Evolutionary conservation across 2,329 filamentous ascomycete species (phyloP), one percentile per base, ranked within the genome.

Genomic region (Chaetomiaceae sp.): DNA sequence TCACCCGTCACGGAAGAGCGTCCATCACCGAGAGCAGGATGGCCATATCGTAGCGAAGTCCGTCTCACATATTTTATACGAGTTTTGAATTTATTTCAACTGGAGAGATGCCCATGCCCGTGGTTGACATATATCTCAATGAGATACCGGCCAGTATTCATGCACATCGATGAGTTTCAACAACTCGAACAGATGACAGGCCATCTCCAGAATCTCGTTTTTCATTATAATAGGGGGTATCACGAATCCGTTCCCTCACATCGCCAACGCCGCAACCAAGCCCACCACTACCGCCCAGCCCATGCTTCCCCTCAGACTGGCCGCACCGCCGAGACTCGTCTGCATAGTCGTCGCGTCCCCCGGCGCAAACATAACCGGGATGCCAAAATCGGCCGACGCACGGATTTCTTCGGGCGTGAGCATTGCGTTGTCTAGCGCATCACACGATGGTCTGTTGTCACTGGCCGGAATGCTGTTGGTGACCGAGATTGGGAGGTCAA

Each of bases 401-500:
- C 75, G 66, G 53, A 81, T 68, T 43, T 75, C 67, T 10, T 74
- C 71, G 18, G 74, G 71, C 1, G 71, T 64, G 44, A 81, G 66
- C 25, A 83, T 59, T 21, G 74, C 69, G 63, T 83, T 84, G 56
- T 76, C 70, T 37, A 83, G 62, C 1, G 64, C 61, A 49, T 78
- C 76, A 61, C 81, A 84, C 11, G 62, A 52, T 11, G 66, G 64
- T 11, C 67, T 59, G 13, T 46, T 33, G 14, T 44, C 43, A 16
- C 70, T 68, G 1, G 68, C 64, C 8, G 72, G 65, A 58, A 89
- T 87, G 34, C 71, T 73, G 65, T 89, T 89, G 5, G 84, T 86
- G 33, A 88, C 78, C 3, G 77, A 75, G 59, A 89, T 84, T 16
- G 85, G 85, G 11, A 88, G 69, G 59, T 89, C 82, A 61, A 87